phyloP scores from a whole-genome alignment of 2,329 filamentous ascomycete genomes.

The Cercospora janseana region DNA sequence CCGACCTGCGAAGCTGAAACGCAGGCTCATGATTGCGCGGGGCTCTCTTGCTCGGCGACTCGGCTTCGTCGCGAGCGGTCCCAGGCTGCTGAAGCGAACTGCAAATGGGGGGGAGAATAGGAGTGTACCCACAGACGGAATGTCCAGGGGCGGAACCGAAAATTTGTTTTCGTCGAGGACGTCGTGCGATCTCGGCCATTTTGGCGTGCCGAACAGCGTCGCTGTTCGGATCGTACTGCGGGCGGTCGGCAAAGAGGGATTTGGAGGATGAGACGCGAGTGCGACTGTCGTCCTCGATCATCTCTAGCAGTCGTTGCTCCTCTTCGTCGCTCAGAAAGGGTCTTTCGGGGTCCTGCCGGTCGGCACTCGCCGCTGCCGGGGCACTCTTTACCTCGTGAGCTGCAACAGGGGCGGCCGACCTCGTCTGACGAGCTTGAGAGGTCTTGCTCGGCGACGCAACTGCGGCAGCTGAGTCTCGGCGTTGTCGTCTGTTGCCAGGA shows the following conservation, averaged over 20 bases:
- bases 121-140: slow-evolving; percentile 9
- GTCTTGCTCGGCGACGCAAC: not conserved
- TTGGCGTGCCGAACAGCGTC: slow-evolving; percentile 50
- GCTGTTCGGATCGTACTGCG: slow-evolving; percentile 25
- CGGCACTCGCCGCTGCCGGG: not conserved
- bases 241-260: slow-evolving; percentile 28
- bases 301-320: slow-evolving; percentile 4
- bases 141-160: slow-evolving; percentile 26
- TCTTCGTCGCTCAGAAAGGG: slow-evolving; percentile 7
- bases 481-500: too few species aligned
- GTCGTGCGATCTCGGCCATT: slow-evolving; percentile 53
- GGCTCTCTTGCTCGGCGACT: not conserved
- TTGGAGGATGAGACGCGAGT: not conserved
- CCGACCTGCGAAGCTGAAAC: not conserved
- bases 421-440: not conserved
- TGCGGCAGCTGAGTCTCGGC: too few species aligned
- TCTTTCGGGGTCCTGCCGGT: not conserved
- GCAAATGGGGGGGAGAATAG: not conserved
- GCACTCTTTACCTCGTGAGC: not conserved
- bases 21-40: not conserved
- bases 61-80: not conserved
- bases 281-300: not conserved
- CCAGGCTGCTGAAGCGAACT: not conserved
- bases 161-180: slow-evolving; percentile 40
- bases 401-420: not conserved